Percentiles rank a stretch among this genome's conserved stretches.
Conservation (phyloP, 306 rosid species). For the Dalbergia cultrata region DNA sequence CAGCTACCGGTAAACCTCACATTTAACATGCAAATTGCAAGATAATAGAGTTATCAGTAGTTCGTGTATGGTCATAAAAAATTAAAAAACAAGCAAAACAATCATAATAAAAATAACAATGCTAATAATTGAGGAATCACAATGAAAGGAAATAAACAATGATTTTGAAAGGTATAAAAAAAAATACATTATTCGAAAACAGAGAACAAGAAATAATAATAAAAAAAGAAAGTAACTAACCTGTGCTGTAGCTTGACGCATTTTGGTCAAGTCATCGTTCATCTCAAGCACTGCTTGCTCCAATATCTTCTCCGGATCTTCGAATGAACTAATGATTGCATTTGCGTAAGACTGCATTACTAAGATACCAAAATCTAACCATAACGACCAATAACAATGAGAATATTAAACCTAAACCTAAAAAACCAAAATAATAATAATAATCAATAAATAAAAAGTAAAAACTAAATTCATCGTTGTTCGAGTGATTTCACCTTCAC, state of each 20-base stretch:
- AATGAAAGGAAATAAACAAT: conserved; percentile 3
- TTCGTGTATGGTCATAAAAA: background rate
- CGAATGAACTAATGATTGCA: conserved; percentile 85
- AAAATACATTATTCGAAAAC: background rate
- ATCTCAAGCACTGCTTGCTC: conserved; percentile 97
- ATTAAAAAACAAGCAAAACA: background rate
- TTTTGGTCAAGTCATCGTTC: conserved; percentile 94
- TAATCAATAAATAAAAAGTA: too few relatives aligned
- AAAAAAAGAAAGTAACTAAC: conserved; percentile 55
- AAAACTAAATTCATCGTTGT: background rate
- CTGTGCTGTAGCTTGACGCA: conserved; percentile 99
- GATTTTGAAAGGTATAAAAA: background rate
- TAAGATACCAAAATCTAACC: conserved; percentile 49
- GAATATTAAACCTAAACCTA: conserved; percentile 36
- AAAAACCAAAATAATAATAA: background rate
- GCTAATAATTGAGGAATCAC: background rate
- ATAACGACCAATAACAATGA: conserved; percentile 43
- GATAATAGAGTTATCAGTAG: background rate
- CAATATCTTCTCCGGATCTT: conserved; percentile 96
- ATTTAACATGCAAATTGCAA: background rate
- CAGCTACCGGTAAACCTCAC: background rate
- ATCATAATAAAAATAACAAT: background rate
- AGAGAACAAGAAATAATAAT: background rate
- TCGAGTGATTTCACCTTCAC: conserved; percentile 70
- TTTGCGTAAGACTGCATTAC: conserved; percentile 92